Percentiles rank a stretch among this genome's conserved stretches.
Conservation (phyloP, 495 filamentous ascomycete species). For the Penicillium silybi region DNA sequence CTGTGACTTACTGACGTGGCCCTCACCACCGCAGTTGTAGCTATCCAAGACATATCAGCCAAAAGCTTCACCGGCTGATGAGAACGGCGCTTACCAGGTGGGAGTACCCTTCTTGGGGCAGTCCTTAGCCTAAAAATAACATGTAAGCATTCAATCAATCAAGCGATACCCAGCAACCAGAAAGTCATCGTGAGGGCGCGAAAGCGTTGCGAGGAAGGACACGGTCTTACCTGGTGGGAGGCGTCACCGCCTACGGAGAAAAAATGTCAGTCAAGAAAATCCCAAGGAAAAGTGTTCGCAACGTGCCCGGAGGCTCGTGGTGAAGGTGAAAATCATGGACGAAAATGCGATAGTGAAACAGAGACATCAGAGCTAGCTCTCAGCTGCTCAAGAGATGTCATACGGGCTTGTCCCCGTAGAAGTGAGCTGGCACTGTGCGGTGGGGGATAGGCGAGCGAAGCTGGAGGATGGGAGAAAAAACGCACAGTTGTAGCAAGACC, state of each 20-base stretch:
- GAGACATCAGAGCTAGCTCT: not conserved
- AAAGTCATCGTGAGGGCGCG: not conserved
- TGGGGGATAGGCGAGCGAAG: conserved; percentile 7
- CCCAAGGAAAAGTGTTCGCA: not conserved
- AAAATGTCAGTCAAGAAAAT: conserved; percentile 26
- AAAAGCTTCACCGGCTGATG: conserved; percentile 11
- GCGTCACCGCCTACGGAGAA: conserved; percentile 61
- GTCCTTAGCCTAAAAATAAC: conserved; percentile 65
- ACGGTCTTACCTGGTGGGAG: conserved; percentile 60
- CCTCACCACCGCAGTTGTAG: conserved; percentile 83
- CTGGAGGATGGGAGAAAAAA: conserved; percentile 21
- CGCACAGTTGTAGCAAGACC: conserved; percentile 81
- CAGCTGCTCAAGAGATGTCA: not conserved
- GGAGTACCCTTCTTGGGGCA: conserved; percentile 91
- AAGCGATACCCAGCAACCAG: not conserved
- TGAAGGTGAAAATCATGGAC: not conserved
- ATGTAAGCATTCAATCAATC: not conserved
- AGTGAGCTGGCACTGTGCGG: conserved; percentile 12
- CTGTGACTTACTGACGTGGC: conserved; percentile 75
- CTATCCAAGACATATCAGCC: conserved; percentile 32
- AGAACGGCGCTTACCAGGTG: conserved; percentile 64
- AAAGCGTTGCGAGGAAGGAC: conserved; percentile 1
- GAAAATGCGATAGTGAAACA: not conserved
- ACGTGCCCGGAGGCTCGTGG: not conserved
- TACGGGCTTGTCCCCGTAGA: not conserved